Conservation (phyloP, 2,329 filamentous ascomycete species). For the Coleophoma eucalyptorum region DNA sequence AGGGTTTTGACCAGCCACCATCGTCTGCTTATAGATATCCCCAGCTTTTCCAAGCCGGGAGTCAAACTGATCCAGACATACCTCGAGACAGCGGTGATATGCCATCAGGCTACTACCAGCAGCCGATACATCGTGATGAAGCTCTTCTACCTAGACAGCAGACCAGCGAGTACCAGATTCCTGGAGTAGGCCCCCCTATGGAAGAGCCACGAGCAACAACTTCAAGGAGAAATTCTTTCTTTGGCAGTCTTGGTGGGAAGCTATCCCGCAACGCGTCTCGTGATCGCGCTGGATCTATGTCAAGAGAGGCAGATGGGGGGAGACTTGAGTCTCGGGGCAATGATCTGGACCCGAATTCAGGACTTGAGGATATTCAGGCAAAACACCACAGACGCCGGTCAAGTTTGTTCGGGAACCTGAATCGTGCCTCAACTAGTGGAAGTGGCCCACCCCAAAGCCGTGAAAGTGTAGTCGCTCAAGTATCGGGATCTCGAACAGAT, state of each 20-base stretch:
- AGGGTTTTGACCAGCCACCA: constrained; percentile 39
- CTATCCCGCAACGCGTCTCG: constrained; percentile 27
- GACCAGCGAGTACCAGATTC: constrained; percentile 33
- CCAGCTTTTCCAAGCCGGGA: constrained; percentile 36
- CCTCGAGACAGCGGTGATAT: constrained; percentile 17
- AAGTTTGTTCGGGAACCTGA: constrained; percentile 32
- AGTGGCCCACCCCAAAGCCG: constrained; percentile 22
- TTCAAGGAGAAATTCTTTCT: constrained; percentile 35
- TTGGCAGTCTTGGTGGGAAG: constrained; percentile 47
- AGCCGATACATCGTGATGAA: constrained; percentile 21
- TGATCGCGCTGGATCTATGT: constrained; percentile 17
- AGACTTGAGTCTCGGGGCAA: constrained; percentile 25
- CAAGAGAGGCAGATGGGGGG: constrained; percentile 8
- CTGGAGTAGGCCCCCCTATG: constrained; percentile 30
- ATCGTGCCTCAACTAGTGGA: constrained; percentile 16
- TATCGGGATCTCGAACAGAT: constrained; percentile 23
- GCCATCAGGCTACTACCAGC: constrained; percentile 22
- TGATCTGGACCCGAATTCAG: constrained; percentile 35
- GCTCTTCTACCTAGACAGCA: constrained; percentile 35
- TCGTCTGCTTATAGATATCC: constrained; percentile 48
- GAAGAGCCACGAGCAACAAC: constrained; percentile 27
- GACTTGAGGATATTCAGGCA: constrained; percentile 34
- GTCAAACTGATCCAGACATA: constrained; percentile 15
- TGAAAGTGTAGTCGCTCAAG: constrained; percentile 26
- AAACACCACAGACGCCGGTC: constrained; percentile 35